Evolutionary conservation across 257 asterid species (phyloP).

Genomic region (Capsicum chinense): DNA sequence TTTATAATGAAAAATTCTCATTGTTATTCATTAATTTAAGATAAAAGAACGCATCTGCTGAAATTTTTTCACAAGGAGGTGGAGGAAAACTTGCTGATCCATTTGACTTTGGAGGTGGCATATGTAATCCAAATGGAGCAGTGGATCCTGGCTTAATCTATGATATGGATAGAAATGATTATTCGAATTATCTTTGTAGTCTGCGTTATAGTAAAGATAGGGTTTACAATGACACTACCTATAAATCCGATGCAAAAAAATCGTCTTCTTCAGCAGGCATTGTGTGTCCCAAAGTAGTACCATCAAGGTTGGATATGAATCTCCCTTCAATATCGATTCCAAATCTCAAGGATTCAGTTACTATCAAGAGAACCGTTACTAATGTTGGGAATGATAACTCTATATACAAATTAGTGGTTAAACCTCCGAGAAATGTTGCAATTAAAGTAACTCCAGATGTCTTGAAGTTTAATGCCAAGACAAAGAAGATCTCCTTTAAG

Average conservation of each 20-base stretch:
- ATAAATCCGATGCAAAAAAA: not conserved
- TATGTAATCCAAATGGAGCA: too few relatives aligned
- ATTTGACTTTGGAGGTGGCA: too few relatives aligned
- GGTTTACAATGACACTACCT: not conserved
- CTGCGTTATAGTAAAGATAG: too few relatives aligned
- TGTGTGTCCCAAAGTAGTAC: not conserved
- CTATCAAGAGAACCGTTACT: constrained; percentile 34
- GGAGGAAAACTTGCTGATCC: too few relatives aligned
- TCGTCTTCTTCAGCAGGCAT: not conserved
- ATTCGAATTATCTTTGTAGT: too few relatives aligned
- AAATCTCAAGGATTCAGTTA: not conserved
- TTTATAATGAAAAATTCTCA: not conserved
- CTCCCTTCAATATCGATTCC: constrained; percentile 37
- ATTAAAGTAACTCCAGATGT: too few relatives aligned
- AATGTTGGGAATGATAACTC: constrained; percentile 34
- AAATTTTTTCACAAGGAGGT: too few relatives aligned
- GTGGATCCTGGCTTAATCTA: too few relatives aligned
- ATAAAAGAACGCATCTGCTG: not conserved
- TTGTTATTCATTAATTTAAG: not conserved
- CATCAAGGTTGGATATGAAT: constrained; percentile 29
- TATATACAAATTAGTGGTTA: too few relatives aligned
- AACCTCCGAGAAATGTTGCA: too few relatives aligned
- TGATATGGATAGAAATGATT: too few relatives aligned
- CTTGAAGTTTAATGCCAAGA: not conserved
- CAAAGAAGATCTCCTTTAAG: not conserved